These are phyloP conservation scores for Pestalotiopsis fici DNA, from an alignment of 2,329 filamentous ascomycete species.

Conservation along the genomic window DNA sequence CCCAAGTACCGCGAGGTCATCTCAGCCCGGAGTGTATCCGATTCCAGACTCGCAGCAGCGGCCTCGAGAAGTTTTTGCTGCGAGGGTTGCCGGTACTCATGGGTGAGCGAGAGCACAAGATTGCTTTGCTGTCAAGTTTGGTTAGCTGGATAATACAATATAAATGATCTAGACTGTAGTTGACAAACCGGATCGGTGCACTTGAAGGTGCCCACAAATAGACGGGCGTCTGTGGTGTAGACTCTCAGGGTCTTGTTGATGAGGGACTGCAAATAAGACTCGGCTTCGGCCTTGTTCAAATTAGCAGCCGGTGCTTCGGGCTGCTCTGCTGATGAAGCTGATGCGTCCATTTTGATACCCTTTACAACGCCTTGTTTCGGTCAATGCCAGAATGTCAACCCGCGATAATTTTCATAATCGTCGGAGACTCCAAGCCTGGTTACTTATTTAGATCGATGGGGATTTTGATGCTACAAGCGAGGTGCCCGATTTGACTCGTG, in stretches of 20 bases:
- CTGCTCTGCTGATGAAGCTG: not conserved
- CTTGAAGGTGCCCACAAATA: conserved; percentile 90
- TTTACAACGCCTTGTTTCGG: not conserved
- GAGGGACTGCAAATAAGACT: conserved; percentile 62
- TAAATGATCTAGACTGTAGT: not conserved
- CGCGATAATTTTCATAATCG: not conserved
- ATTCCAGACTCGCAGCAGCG: conserved; percentile 30
- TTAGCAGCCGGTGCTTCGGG: not conserved
- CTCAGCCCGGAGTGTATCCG: conserved; percentile 58
- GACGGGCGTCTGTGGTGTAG: conserved; percentile 77
- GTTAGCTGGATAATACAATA: not conserved
- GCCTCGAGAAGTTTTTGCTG: conserved; percentile 43
- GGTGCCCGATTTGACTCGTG: no score
- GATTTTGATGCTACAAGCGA: not conserved
- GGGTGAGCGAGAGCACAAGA: conserved; percentile 80
- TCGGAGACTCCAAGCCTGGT: not conserved
- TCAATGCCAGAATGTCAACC: not conserved
- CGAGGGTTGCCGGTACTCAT: conserved; percentile 84
- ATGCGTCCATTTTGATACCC: not conserved
- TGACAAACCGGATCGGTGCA: conserved; percentile 80
- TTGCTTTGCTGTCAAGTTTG: conserved; percentile 70
- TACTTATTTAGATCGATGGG: not conserved
- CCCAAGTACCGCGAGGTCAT: conserved; percentile 88
- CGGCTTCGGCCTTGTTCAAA: conserved; percentile 46
- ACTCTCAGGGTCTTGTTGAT: conserved; percentile 80